A percentile compares a stretch with the other conserved stretches of the same genome.
phyloP scores from a whole-genome alignment of 202 grass and related monocot genomes.

The Carex arenaria region DNA sequence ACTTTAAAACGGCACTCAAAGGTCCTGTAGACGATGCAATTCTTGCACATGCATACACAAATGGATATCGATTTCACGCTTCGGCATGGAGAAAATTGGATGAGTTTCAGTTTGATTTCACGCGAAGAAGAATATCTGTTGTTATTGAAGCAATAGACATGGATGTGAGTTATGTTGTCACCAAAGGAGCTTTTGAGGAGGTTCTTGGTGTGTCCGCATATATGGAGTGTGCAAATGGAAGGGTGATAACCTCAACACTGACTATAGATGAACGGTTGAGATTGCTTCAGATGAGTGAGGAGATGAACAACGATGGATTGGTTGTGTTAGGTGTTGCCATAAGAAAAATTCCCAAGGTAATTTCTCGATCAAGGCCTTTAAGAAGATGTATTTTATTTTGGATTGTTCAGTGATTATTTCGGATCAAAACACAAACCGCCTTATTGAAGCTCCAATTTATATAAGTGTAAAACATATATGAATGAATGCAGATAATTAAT shows the following conservation, averaged over 20 bases:
- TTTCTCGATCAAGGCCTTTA: neutral
- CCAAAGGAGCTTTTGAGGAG: constrained; percentile 40
- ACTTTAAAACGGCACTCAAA: constrained; percentile 14
- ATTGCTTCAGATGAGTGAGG: constrained; percentile 27
- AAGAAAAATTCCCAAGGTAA: constrained; percentile 30
- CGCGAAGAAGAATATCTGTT: constrained; percentile 36
- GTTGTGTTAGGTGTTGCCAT: constrained; percentile 36
- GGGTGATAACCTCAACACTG: constrained; percentile 1
- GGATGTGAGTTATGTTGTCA: constrained; percentile 24
- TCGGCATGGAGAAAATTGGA: constrained; percentile 36
- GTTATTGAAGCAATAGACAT: constrained; percentile 29
- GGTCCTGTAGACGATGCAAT: constrained; percentile 39
- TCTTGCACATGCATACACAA: constrained; percentile 40
- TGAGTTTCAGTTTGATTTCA: constrained; percentile 39
- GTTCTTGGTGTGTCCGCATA: constrained; percentile 23
- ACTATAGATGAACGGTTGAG: constrained; percentile 27
- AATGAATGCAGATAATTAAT: neutral
- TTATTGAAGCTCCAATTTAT: neutral
- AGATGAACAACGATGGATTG: constrained; percentile 37
- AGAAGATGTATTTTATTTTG: neutral
- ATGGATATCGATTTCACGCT: constrained; percentile 33
- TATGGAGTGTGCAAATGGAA: constrained; percentile 13
- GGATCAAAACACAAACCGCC: neutral
- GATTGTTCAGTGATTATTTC: neutral
- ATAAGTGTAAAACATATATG: neutral